Conservation (phyloP, 768 basidiomycete genomes). For the Dendrothele bispora region DNA sequence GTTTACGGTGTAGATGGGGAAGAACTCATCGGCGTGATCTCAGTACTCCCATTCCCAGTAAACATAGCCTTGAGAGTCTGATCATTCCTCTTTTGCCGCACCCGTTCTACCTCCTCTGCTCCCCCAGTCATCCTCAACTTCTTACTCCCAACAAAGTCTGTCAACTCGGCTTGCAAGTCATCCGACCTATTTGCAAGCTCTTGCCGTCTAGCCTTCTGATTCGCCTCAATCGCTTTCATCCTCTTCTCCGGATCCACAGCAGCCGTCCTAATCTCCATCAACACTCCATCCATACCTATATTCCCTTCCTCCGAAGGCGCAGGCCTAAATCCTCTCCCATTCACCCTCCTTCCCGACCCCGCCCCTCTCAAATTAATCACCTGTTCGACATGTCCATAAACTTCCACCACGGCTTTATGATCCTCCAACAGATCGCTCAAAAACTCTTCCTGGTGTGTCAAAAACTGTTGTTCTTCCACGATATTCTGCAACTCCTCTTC, state of each 20-base stretch:
- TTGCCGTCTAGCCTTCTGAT: constrained; percentile 75
- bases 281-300: constrained; percentile 69
- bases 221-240: constrained; percentile 91
- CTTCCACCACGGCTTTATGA: constrained; percentile 82
- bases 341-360: constrained; percentile 33
- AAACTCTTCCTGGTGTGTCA: constrained; percentile 91
- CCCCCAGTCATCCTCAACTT: constrained; percentile 96
- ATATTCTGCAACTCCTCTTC: constrained; percentile 94
- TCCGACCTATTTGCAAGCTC: constrained; percentile 73
- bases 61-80: constrained; percentile 91
- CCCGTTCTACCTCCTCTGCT: constrained; percentile 86
- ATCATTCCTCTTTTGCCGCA: constrained; percentile 84
- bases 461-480: constrained; percentile 94
- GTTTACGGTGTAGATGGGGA: constrained; percentile 2
- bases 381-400: constrained; percentile 90
- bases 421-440: constrained; percentile 87
- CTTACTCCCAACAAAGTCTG: constrained; percentile 83
- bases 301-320: constrained; percentile 67
- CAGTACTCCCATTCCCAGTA: constrained; percentile 28
- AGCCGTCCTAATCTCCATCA: constrained; percentile 88
- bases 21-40: constrained; percentile 18
- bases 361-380: constrained; percentile 71
- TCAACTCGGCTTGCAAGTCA: constrained; percentile 82
- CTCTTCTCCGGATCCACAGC: constrained; percentile 80
- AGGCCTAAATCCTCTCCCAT: constrained; percentile 56